Conservation (phyloP, 1,284 basidiomycete genomes). For the Tylopilus sp. region DNA sequence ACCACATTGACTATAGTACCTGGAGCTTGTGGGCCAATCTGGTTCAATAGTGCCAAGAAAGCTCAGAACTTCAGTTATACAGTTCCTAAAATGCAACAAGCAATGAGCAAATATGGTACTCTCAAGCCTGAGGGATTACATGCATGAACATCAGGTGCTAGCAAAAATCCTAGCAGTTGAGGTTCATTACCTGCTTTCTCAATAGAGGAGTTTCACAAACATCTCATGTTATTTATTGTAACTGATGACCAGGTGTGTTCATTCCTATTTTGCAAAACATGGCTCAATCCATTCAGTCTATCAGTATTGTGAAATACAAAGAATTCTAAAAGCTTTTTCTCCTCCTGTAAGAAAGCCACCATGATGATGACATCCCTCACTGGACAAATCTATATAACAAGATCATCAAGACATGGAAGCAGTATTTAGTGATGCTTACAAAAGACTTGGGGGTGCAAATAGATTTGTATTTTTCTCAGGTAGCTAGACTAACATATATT, state of each 20-base stretch:
- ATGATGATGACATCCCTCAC: conserved; percentile 4
- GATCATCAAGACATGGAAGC: conserved; percentile 9
- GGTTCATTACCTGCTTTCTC: background rate
- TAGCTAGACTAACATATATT: too few relatives aligned
- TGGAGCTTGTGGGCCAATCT: conserved; percentile 2
- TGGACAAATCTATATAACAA: conserved; percentile 2
- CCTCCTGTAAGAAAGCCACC: conserved; percentile 2
- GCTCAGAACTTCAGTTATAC: background rate
- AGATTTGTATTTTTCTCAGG: background rate
- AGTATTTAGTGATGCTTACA: conserved; percentile 3
- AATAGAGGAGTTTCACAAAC: background rate
- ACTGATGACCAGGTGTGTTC: conserved; percentile 9
- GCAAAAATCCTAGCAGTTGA: background rate
- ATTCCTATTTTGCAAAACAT: background rate
- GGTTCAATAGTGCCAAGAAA: background rate
- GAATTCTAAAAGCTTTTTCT: conserved; percentile 11
- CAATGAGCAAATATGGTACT: background rate
- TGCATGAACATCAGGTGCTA: background rate
- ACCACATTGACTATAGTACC: background rate
- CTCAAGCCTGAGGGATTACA: background rate
- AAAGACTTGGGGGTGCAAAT: conserved; percentile 1
- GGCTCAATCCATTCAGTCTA: background rate
- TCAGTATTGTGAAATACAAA: conserved; percentile 1
- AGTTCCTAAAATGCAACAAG: background rate
- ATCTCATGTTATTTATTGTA: conserved; percentile 4